Conservation (phyloP, 2,329 filamentous ascomycete species). For the Monosporascus sp. region DNA sequence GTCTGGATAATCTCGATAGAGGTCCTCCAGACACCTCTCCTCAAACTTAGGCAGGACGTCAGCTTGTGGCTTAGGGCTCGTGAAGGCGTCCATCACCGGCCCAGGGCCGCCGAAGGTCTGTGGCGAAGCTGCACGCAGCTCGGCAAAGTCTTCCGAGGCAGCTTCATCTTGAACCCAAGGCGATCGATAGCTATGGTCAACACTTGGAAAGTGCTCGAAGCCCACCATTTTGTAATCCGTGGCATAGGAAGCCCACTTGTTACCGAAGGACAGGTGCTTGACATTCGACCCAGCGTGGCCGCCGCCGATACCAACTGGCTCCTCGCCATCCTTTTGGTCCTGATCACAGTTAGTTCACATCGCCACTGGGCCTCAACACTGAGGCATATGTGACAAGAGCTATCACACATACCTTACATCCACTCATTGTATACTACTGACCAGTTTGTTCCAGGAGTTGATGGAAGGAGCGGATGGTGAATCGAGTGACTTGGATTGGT, state of each 20-base stretch:
- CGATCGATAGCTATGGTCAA: not conserved
- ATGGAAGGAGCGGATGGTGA: no score
- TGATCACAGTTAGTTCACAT: no score
- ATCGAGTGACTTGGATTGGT: no score
- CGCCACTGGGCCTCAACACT: no score
- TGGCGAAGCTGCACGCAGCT: not conserved
- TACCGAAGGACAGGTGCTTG: not conserved
- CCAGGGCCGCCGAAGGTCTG: not conserved
- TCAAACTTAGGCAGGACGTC: not conserved
- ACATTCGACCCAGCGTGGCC: not conserved
- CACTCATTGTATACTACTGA: no score
- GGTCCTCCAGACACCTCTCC: slow-evolving; percentile 11
- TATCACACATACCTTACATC: no score
- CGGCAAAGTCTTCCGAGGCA: not conserved
- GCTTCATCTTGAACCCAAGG: not conserved
- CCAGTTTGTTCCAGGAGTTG: no score
- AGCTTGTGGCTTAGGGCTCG: not conserved
- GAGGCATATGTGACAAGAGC: no score
- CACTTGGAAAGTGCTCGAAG: not conserved
- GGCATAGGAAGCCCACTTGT: not conserved
- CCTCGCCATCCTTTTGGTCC: no score
- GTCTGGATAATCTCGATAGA: slow-evolving; percentile 15
- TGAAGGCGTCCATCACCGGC: not conserved
- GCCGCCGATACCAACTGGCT: no score
- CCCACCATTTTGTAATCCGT: not conserved